Evolutionary conservation across 1,139 yeast species (phyloP).

Genomic region (Yamadazyma oceani): DNA sequence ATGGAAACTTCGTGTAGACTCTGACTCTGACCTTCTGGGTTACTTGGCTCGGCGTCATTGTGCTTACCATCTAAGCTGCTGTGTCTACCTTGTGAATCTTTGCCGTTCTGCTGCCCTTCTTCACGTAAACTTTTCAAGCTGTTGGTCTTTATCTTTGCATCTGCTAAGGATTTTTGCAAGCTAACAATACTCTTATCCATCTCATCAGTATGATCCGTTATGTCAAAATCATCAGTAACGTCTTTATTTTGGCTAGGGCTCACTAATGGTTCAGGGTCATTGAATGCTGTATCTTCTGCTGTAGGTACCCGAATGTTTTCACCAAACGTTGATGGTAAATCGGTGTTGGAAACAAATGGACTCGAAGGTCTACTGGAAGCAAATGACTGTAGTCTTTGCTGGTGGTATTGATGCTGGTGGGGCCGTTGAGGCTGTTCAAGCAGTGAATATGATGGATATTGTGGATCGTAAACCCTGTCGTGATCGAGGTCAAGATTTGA

Average conservation of each 20-base stretch:
- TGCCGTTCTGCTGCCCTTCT: no score
- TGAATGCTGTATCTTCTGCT: neutral
- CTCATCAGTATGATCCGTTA: slow-evolving; percentile 7
- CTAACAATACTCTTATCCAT: slow-evolving; percentile 27
- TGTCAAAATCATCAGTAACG: neutral
- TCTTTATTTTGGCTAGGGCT: neutral
- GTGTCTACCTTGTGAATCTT: no score
- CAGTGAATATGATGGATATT: neutral
- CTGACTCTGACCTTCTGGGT: neutral
- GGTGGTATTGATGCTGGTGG: neutral
- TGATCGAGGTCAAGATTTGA: no score
- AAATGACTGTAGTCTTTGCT: slow-evolving; percentile 3
- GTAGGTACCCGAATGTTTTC: neutral
- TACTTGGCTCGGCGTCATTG: slow-evolving; percentile 8
- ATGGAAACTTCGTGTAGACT: slow-evolving; percentile 15
- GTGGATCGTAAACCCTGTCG: no score
- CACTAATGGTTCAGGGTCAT: neutral
- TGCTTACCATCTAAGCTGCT: no score
- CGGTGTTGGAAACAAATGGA: slow-evolving; percentile 33
- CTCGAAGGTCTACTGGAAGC: slow-evolving; percentile 21
- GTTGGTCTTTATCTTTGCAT: slow-evolving; percentile 14
- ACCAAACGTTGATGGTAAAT: slow-evolving; percentile 4
- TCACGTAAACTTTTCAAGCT: slow-evolving; percentile 2
- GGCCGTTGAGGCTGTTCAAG: neutral
- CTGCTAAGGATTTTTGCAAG: slow-evolving; percentile 23